phyloP scores from a whole-genome alignment of 805 yeast species.

The Phaffomyces antillensis region DNA sequence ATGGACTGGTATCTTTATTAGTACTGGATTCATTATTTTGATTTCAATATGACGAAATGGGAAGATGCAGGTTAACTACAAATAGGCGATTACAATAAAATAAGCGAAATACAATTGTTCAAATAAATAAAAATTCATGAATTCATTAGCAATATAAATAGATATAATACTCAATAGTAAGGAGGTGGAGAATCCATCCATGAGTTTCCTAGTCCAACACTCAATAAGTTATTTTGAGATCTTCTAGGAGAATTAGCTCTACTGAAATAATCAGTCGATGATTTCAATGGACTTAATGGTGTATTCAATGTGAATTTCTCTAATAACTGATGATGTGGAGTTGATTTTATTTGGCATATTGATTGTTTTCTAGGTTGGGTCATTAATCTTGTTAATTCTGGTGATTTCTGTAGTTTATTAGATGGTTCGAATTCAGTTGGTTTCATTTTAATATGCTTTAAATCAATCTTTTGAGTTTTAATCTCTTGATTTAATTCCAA shows the following conservation, averaged over 20 bases:
- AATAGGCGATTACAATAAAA: too few species aligned
- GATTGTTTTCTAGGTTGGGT: not conserved
- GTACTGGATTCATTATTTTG: too few species aligned
- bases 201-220: slow-evolving; percentile 14
- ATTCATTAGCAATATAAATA: not conserved
- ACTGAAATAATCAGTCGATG: slow-evolving; percentile 9
- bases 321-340: slow-evolving; percentile 8
- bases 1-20: too few species aligned
- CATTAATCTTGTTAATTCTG: not conserved
- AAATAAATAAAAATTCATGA: not conserved
- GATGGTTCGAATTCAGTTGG: too few species aligned
- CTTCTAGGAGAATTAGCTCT: slow-evolving; percentile 20
- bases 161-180: slow-evolving; percentile 1
- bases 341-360: not conserved
- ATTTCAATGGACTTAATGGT: slow-evolving; percentile 13
- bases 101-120: too few species aligned
- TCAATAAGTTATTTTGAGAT: slow-evolving; percentile 19
- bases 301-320: slow-evolving; percentile 14
- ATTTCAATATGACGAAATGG: too few species aligned
- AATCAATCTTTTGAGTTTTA: not conserved
- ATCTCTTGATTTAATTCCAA: not conserved
- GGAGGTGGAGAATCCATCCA: slow-evolving; percentile 15
- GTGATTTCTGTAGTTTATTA: not conserved
- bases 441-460: too few species aligned
- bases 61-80: too few species aligned